Evolutionary conservation across 2,329 filamentous ascomycete species (phyloP).

Genomic region (Colletotrichum australisinense): DNA sequence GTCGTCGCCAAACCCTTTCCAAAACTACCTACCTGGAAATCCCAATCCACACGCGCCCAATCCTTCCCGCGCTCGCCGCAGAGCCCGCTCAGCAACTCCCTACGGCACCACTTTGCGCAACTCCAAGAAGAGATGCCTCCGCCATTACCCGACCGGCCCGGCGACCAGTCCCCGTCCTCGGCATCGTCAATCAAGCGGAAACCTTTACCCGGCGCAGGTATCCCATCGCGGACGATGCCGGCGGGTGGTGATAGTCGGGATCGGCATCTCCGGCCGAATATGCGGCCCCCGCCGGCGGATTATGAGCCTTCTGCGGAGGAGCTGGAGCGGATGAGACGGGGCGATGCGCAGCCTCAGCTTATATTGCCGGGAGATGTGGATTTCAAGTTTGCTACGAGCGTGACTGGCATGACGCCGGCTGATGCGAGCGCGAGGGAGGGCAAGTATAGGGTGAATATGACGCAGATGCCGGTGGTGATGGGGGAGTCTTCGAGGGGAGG

Average conservation of each 20-base stretch:
- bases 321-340: slow-evolving; percentile 36
- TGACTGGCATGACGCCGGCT: slow-evolving; percentile 31
- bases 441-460: slow-evolving; percentile 18
- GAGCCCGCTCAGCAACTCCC: background rate
- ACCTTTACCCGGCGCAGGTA: slow-evolving; percentile 1
- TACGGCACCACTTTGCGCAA: background rate
- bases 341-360: slow-evolving; percentile 41
- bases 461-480: background rate
- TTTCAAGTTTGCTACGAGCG: slow-evolving; percentile 34
- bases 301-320: slow-evolving; percentile 39
- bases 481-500: background rate
- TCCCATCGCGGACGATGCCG: background rate
- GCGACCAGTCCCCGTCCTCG: background rate
- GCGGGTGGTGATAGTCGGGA: background rate
- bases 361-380: slow-evolving; percentile 32
- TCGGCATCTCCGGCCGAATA: slow-evolving; percentile 13
- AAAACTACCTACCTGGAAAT: slow-evolving; percentile 12
- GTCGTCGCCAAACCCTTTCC: slow-evolving; percentile 37
- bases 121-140: background rate
- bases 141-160: background rate
- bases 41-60: background rate
- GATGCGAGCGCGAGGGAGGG: slow-evolving; percentile 19
- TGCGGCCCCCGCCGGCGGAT: slow-evolving; percentile 36
- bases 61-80: slow-evolving; percentile 1
- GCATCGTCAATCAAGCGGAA: slow-evolving; percentile 12